Evolutionary conservation across 2,329 filamentous ascomycete genomes (phyloP), one percentile per base, ranked within the genome.

Genomic region (Verticillium isaacii): DNA sequence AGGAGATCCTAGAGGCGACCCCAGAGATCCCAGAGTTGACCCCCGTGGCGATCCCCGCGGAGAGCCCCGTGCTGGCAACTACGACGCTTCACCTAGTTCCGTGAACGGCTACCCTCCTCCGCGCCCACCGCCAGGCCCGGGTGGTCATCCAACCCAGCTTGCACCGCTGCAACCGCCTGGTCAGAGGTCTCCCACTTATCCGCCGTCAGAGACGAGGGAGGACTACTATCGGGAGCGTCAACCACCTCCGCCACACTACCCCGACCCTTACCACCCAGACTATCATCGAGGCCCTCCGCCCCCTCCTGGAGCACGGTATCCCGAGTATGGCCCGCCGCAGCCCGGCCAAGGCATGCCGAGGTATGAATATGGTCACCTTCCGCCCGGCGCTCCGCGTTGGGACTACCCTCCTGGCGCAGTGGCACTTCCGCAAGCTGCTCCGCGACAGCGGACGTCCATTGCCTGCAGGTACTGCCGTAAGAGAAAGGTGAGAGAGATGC

Each of bases 391-490:
- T 62, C 69, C 50, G 63, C 68, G 25, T 41, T 72, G 66, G 65
- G 71, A 66, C 36, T 72, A 73, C n/a, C 69, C 66, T 19, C 75
- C 73, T 45, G 73, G 68, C 23, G 72, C 70, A 32, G 72, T 76
- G 39, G 72, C 75, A 19, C 74, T 80, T 71, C 74, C 77, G 12
- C 82, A 84, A 68, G 80, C 82, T 23, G 84, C 84, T 3, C 84
- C 84, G 1, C 75, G 84, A 25, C 84, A 86, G 69, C 76, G 84
- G 34, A 86, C 84, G 1, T 85, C 83, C 0, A 86, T 86, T 66
- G 84, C 84, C 4, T 87, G 84, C 69, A 78, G 81, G 60, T 87
- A 87, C 65, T 87, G 84, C 69, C 74, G 84, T n/a, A 85, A 85
- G 71, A 77, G 84, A 70, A 87, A 87, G 80, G 84, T 86, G 68